Percentiles rank a stretch among this genome's conserved stretches.
Evolutionary conservation across 2,329 filamentous ascomycete species (phyloP).

Genomic region (Penicillium sp.): DNA sequence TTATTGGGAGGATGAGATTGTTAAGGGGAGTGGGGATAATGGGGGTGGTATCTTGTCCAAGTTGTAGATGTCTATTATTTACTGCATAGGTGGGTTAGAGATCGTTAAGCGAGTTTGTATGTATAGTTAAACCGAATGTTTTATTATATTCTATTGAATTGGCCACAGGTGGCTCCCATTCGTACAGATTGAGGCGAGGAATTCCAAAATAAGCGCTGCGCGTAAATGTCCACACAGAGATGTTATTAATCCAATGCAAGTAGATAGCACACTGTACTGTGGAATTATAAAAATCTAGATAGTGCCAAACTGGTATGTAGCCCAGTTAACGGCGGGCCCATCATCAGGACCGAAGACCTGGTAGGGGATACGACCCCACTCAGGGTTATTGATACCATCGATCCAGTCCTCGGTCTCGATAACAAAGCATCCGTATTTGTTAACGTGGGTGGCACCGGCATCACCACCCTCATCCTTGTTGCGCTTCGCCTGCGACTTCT

Average conservation of each 20-base stretch:
- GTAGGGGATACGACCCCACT: slow-evolving; percentile 67
- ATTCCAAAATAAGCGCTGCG: not conserved
- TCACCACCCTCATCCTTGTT: slow-evolving; percentile 57
- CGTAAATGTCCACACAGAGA: not conserved
- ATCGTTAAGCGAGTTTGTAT: not conserved
- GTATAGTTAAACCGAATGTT: not conserved
- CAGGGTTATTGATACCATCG: slow-evolving; percentile 86
- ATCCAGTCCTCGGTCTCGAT: slow-evolving; percentile 94
- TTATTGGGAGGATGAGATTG: slow-evolving; percentile 30
- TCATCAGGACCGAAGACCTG: slow-evolving; percentile 45
- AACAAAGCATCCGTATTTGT: slow-evolving; percentile 79
- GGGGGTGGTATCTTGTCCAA: slow-evolving; percentile 17
- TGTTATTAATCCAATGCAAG: not conserved
- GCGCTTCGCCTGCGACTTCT: slow-evolving; percentile 46
- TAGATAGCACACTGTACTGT: not conserved
- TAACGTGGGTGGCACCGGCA: slow-evolving; percentile 45
- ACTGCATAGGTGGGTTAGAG: no score
- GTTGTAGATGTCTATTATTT: slow-evolving; percentile 7
- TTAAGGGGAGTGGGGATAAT: slow-evolving; percentile 23
- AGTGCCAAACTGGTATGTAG: slow-evolving; percentile 48
- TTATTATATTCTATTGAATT: not conserved
- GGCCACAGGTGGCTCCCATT: not conserved
- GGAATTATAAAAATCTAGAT: slow-evolving; percentile 23
- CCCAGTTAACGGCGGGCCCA: slow-evolving; percentile 44
- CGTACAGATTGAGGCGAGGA: not conserved